A percentile compares a stretch with the other conserved stretches of the same genome.
These are phyloP conservation scores for Yarrowia divulgata DNA, from an alignment of 805 yeast genomes.

Conservation along the genomic window DNA sequence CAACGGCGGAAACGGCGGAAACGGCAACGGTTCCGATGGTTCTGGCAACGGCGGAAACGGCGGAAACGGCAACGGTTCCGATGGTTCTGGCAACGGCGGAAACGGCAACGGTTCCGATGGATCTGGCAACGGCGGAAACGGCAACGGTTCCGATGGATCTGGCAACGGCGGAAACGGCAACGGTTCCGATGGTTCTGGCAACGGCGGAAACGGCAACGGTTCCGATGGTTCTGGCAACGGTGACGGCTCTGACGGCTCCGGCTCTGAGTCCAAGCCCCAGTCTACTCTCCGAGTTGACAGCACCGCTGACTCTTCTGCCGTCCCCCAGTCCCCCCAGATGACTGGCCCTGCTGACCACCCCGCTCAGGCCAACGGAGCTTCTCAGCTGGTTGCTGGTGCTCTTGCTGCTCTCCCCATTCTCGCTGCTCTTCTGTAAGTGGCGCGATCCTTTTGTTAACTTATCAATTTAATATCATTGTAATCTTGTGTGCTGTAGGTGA, in stretches of 20 bases:
- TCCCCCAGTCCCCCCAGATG: background rate
- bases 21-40: background rate
- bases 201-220: no score
- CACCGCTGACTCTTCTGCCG: background rate
- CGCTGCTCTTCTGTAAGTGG: conserved; percentile 11
- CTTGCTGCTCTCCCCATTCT: conserved; percentile 14
- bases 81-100: background rate
- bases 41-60: background rate
- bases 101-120: background rate
- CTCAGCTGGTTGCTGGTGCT: conserved; percentile 6
- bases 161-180: no score
- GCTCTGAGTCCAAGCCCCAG: background rate
- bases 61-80: no score
- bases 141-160: background rate
- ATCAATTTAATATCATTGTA: background rate
- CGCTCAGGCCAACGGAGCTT: conserved; percentile 24
- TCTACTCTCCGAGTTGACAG: conserved; percentile 1
- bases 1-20: background rate
- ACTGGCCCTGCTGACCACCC: conserved; percentile 1
- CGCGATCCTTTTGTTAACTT: background rate
- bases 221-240: no score
- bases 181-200: background rate
- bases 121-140: background rate
- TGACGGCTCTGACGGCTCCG: background rate
- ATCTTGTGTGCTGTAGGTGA: no score